A percentile compares a stretch with the other conserved stretches of the same genome.
phyloP scores from a whole-genome alignment of 2,329 filamentous ascomycete genomes.

The Trichoderma gracile region DNA sequence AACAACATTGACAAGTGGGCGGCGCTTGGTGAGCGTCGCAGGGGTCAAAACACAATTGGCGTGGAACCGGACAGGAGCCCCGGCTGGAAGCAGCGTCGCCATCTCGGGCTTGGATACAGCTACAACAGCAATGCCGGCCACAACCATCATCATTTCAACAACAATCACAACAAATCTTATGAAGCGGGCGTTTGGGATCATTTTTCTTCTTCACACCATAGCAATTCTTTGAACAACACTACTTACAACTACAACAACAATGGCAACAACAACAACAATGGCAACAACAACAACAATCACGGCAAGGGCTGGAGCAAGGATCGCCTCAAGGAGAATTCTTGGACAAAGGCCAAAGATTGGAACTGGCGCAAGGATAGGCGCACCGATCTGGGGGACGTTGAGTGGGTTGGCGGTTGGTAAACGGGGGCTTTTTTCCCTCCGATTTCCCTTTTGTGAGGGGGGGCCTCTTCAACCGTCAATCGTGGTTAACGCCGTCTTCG shows the following conservation, averaged over 20 bases:
- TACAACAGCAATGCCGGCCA: constrained; percentile 42
- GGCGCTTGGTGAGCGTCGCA: constrained; percentile 78
- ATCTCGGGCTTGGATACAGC: constrained; percentile 47
- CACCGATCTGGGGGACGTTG: constrained; percentile 73
- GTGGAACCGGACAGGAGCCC: constrained; percentile 54
- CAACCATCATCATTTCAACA: too few species aligned
- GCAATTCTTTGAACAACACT: constrained; percentile 26
- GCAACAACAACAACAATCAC: constrained; percentile 31
- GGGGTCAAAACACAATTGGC: constrained; percentile 58
- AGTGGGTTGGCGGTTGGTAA: constrained; percentile 94
- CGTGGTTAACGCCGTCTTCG: constrained; percentile 55
- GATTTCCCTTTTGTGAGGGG: not conserved
- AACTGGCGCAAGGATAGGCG: constrained; percentile 64
- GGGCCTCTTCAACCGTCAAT: constrained; percentile 52
- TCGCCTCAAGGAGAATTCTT: constrained; percentile 55
- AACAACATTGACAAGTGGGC: constrained; percentile 78
- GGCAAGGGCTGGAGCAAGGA: constrained; percentile 44
- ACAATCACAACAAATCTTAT: constrained; percentile 45
- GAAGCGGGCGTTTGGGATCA: constrained; percentile 53
- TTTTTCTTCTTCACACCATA: constrained; percentile 43
- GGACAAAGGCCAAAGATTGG: constrained; percentile 60
- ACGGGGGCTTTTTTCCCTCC: constrained; percentile 42
- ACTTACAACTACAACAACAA: too few species aligned
- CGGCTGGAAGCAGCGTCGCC: constrained; percentile 52
- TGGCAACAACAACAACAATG: too few species aligned